phyloP scores from a whole-genome alignment of 345 rosid genomes.

The Syzygium aromaticum region DNA sequence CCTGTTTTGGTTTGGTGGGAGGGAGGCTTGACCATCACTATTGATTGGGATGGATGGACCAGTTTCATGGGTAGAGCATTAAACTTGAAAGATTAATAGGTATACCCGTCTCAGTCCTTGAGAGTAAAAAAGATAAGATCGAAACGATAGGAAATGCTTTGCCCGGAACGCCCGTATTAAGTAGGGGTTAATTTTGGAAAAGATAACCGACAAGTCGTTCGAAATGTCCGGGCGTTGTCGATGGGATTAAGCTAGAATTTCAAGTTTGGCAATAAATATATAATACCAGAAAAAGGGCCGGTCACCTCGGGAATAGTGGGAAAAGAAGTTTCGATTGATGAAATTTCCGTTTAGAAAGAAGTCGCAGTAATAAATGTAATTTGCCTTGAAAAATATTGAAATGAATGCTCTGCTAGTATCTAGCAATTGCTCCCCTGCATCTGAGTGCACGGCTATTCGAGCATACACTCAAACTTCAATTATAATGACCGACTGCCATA shows the following conservation, averaged over 20 bases:
- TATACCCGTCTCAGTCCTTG: neutral
- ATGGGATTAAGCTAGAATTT: neutral
- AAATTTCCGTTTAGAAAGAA: neutral
- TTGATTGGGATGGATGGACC: neutral
- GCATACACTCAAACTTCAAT: neutral
- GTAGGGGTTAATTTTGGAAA: neutral
- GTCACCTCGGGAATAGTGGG: fast-evolving
- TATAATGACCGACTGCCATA: fast-evolving
- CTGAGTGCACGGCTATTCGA: fast-evolving
- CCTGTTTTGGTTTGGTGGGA: neutral
- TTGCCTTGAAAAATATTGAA: neutral
- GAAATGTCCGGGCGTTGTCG: neutral
- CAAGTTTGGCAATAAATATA: neutral
- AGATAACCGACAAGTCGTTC: neutral
- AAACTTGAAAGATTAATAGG: neutral
- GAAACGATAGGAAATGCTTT: neutral
- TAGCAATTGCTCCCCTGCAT: neutral
- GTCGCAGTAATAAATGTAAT: neutral
- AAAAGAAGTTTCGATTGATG: neutral
- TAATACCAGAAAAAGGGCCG: fast-evolving
- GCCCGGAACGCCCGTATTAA: neutral
- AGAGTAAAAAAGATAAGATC: neutral
- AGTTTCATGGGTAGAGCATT: neutral
- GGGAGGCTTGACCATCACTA: neutral
- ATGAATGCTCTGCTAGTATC: fast-evolving